These are phyloP conservation scores for Serendipita sp. DNA, from an alignment of 768 basidiomycete species.

Conservation along the genomic window DNA sequence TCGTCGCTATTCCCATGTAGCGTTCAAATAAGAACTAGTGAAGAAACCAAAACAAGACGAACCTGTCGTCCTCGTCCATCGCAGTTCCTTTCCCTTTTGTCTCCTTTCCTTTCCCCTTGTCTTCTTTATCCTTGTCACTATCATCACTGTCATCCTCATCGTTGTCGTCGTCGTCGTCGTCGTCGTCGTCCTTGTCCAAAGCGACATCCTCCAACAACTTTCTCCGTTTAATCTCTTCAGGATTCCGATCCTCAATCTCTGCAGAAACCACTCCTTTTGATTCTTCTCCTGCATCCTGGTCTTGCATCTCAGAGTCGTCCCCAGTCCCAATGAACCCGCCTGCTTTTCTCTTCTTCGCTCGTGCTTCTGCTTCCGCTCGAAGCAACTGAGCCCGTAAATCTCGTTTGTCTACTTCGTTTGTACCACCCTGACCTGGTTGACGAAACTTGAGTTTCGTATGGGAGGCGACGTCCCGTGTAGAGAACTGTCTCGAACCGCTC, in stretches of 20 bases:
- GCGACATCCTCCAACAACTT: conserved; percentile 75
- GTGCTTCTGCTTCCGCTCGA: conserved; percentile 71
- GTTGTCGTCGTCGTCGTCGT: conserved; percentile 32
- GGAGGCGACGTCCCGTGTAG: conserved; percentile 82
- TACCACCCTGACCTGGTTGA: conserved; percentile 80
- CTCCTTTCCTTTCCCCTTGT: conserved; percentile 23
- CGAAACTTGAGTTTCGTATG: conserved; percentile 98
- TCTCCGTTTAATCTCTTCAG: conserved; percentile 59
- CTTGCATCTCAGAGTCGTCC: conserved; percentile 13
- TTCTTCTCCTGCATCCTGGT: conserved; percentile 23
- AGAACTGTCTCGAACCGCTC: conserved; percentile 83
- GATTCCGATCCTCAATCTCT: conserved; percentile 34
- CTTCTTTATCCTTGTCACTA: conserved; percentile 17
- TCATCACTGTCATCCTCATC: conserved; percentile 29
- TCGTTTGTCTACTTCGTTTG: conserved; percentile 53
- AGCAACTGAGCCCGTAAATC: conserved; percentile 76
- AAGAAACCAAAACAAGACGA: neutral
- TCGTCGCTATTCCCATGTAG: conserved; percentile 27
- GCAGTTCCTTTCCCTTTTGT: conserved; percentile 28
- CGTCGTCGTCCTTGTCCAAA: conserved; percentile 80
- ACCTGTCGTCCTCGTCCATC: neutral
- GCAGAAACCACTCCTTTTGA: conserved; percentile 10
- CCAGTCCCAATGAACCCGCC: conserved; percentile 38
- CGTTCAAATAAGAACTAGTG: neutral
- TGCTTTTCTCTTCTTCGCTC: conserved; percentile 83